Evolutionary conservation across 139 green algal species (phyloP).

Genomic region (Chlamydomonas incerta): DNA sequence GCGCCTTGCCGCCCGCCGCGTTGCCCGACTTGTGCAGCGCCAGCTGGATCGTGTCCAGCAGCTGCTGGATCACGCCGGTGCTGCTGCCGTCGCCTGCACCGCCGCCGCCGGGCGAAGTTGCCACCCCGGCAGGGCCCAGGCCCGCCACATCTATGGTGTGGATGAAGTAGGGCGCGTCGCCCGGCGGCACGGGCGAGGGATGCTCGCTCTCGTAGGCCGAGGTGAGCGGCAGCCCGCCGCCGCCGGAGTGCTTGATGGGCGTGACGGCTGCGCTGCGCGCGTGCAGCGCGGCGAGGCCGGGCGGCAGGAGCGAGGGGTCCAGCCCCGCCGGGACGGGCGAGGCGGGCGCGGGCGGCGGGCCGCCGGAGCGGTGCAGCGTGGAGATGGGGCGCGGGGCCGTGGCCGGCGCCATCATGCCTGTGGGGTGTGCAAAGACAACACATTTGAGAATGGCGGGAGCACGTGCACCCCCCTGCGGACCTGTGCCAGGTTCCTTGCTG

Average conservation of each 20-base stretch:
- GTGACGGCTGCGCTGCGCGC: slow-evolving; percentile 19
- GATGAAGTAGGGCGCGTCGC: neutral
- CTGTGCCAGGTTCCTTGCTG: no score
- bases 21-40: slow-evolving; percentile 17
- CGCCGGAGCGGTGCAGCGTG: neutral
- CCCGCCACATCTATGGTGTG: neutral
- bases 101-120: no score
- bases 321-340: slow-evolving; percentile 16
- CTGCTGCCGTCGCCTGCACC: neutral
- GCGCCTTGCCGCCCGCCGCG: neutral
- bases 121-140: neutral
- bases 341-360: neutral
- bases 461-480: no score
- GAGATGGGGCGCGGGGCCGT: no score
- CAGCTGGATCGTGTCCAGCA: slow-evolving; percentile 24
- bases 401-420: no score
- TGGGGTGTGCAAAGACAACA: no score
- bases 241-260: slow-evolving; percentile 4
- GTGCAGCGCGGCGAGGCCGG: slow-evolving; percentile 12
- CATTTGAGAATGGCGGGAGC: no score
- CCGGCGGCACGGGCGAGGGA: neutral
- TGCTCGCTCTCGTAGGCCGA: neutral
- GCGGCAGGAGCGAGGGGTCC: slow-evolving; percentile 20
- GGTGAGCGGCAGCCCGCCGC: no score
- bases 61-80: slow-evolving; percentile 20